Evolutionary conservation across 192 early-diverging fungal genomes (phyloP).

Genomic region (Podila epicladia): DNA sequence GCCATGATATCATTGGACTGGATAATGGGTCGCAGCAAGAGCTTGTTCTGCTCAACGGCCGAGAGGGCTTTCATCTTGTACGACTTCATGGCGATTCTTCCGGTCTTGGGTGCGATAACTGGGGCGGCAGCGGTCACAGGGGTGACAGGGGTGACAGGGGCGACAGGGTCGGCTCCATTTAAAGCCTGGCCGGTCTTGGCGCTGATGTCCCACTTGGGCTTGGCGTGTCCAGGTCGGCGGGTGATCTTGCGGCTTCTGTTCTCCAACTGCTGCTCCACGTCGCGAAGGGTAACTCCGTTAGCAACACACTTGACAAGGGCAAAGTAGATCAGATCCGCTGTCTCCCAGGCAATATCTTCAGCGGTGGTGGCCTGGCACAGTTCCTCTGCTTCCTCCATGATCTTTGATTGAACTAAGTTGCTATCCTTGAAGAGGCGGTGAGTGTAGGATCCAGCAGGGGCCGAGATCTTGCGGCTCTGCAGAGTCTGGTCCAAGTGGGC

Average conservation of each 20-base stretch:
- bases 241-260: constrained; percentile 83
- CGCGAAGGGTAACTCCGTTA: constrained; percentile 81
- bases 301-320: constrained; percentile 87
- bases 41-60: constrained; percentile 57
- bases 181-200: constrained; percentile 18
- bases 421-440: constrained; percentile 86
- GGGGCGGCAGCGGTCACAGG: constrained; percentile 22
- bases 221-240: constrained; percentile 93
- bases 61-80: constrained; percentile 66
- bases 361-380: constrained; percentile 79
- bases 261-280: constrained; percentile 91
- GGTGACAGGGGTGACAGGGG: no score
- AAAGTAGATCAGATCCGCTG: constrained; percentile 97
- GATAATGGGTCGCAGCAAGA: constrained; percentile 93
- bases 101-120: constrained; percentile 53
- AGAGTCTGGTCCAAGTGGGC: constrained; percentile 76
- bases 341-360: constrained; percentile 93
- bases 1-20: constrained; percentile 89
- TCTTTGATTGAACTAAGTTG: constrained; percentile 86
- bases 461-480: constrained; percentile 69
- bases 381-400: constrained; percentile 96
- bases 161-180: constrained; percentile 3
- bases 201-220: constrained; percentile 74
- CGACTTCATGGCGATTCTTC: constrained; percentile 78
- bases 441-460: constrained; percentile 94